Evolutionary conservation across 305 asterid species (phyloP).

Genomic region (Fraxinus paxiana): DNA sequence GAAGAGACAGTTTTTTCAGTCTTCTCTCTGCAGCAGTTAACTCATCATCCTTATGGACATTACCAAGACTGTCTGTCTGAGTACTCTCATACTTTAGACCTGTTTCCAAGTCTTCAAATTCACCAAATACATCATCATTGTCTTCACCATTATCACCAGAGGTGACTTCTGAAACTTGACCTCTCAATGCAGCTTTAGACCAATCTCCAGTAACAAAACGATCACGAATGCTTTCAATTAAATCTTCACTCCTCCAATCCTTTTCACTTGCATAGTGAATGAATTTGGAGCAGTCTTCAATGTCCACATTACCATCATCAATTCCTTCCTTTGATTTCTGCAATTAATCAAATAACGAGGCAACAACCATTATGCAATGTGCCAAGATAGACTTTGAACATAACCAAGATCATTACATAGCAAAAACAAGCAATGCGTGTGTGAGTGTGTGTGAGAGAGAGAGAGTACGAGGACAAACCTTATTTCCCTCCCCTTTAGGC

Average conservation of each 20-base stretch:
- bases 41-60: constrained; percentile 39
- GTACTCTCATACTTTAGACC: constrained; percentile 62
- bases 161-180: constrained; percentile 40
- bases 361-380: neutral
- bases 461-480: constrained; percentile 41
- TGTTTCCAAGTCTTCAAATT: constrained; percentile 92
- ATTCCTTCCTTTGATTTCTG: constrained; percentile 59
- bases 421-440: neutral
- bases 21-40: constrained; percentile 60
- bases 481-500: constrained; percentile 79
- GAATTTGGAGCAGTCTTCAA: constrained; percentile 83
- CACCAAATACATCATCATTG: constrained; percentile 58
- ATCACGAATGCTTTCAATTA: constrained; percentile 61
- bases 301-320: constrained; percentile 43
- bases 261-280: constrained; percentile 29
- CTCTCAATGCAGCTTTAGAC: constrained; percentile 76
- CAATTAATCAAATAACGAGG: constrained; percentile 28
- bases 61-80: constrained; percentile 29
- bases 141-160: constrained; percentile 40
- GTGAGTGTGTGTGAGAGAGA: neutral
- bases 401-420: neutral
- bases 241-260: constrained; percentile 56
- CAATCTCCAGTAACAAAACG: constrained; percentile 92
- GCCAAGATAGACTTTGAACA: neutral
- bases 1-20: constrained; percentile 81